A percentile compares a stretch with the other conserved stretches of the same genome.
Evolutionary conservation across 2,329 filamentous ascomycete genomes (phyloP).

Genomic region (Arthrobotrys pseudoclavata): DNA sequence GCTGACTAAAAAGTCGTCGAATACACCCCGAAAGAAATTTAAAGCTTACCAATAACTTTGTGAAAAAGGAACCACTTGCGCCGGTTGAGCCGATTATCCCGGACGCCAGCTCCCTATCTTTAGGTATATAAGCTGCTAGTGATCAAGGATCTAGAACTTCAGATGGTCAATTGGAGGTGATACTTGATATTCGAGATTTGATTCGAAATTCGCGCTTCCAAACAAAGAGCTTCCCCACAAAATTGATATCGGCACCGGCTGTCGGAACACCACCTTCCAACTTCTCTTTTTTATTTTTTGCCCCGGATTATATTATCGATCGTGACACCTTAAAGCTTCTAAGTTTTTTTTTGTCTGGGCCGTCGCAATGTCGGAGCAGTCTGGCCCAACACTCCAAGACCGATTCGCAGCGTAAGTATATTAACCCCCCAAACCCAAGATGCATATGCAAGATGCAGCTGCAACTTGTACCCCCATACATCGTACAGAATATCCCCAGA

Average conservation of each 20-base stretch:
- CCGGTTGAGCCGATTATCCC: constrained; percentile 14
- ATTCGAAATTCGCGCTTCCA: neutral
- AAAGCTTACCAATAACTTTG: constrained; percentile 3
- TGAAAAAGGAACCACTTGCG: neutral
- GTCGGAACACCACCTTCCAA: neutral
- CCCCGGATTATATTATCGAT: neutral
- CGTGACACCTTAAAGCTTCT: neutral
- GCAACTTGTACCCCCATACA: neutral
- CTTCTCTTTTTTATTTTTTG: neutral
- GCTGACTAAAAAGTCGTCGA: constrained; percentile 32
- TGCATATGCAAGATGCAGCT: constrained; percentile 3
- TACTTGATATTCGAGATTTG: neutral
- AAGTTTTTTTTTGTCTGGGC: neutral
- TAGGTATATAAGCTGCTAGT: neutral
- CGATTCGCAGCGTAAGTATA: constrained; percentile 47
- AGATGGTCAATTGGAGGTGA: neutral
- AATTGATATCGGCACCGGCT: neutral
- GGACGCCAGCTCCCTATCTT: neutral
- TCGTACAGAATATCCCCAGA: neutral
- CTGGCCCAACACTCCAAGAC: constrained; percentile 28
- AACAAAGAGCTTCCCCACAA: neutral
- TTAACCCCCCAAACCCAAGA: constrained; percentile 2
- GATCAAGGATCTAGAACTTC: neutral
- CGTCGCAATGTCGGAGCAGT: constrained; percentile 41
- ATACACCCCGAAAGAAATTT: constrained; percentile 8